Base-by-base conservation (phyloP, 768 basidiomycete species). In the Filobasidium wieringae region DNA sequence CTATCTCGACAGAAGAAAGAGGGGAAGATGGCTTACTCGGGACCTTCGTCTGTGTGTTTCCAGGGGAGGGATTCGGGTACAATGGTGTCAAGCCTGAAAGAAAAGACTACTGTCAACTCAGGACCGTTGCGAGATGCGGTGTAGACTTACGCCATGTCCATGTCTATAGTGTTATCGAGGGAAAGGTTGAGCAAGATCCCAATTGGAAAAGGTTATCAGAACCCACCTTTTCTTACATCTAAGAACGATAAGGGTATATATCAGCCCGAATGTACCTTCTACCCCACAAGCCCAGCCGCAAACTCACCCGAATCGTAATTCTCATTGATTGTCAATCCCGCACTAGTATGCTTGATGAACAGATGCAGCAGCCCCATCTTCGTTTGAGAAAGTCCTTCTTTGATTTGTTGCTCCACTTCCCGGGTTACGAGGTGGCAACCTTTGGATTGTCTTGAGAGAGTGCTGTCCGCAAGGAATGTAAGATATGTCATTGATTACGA, bases 21-120 rank as follows among this genome's bases (percentile, higher is more conserved):
- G 22, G 22, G 36, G 47, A 15, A 76, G 19, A 24, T 14, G 15
- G 39, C 84, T 75, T 69, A 90, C 88, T 93, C 90, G 45, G 84
- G 86, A 22, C 89, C 90, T 77, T 96, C 91, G 68, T 90, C 88
- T 0, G 83, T 87, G 72, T 95, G 91, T 36, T 77, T 76, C 89
- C 90, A 93, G 52, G 81, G 74, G 14, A 92, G 76, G 14, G 70
- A 78, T 69, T 95, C 90, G 0, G 91, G 91, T 0, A 96, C 88
- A 58, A 95, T 82, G 30, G 75, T 79, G 74, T 95, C 91, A 19
- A 95, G 76, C 4, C 88, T 65, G 47, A 1, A 36, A 19, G n/a
- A 26, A 36, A 14, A 24, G 50, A 31, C 36, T 37, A n/a, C 36
- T 40, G 37, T 40, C 3, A 40, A 22, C 37, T 14, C 14, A 7